Evolutionary conservation across 108 stramenopile species (phyloP), one percentile per base, ranked within the genome.

Genomic region (Nitzschia inconspicua): DNA sequence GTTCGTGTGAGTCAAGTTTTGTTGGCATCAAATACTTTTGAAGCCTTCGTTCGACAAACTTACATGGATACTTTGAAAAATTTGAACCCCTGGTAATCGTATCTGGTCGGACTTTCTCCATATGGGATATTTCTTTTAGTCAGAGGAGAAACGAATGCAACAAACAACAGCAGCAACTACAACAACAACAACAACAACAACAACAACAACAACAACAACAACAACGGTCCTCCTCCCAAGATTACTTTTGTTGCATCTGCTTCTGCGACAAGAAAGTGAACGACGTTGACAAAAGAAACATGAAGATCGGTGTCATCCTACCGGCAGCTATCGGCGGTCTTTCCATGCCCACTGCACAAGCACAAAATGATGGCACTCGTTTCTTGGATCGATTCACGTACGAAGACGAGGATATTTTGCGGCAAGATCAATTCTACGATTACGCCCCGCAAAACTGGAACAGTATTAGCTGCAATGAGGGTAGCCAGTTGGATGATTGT

Each of bases 341-440:
- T n/a, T n/a, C n/a, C n/a, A n/a, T n/a, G n/a, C n/a, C n/a, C n/a
- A n/a, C n/a, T n/a, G n/a, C n/a, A n/a, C n/a, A n/a, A n/a, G 47
- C 47, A 19, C 4, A 48, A 48, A 48, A 48, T 24, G 26, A 48
- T 22, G 10, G 19, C 20, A 48, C 47, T 14, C 47, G 26, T 23
- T 48, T 54, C 37, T 39, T 39, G 37, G 43, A 58, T 44, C 57
- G 57, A 30, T 58, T 58, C 57, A 58, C 41, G 18, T 58, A 58
- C 42, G n/a, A n/a, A n/a, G 22, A 58, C 18, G 42, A 7, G 13
- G 43, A 39, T 7, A 41, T 58, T 8, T 29, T 6, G 42, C 9
- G 57, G 13, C 16, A 22, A 9, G 57, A 58, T 22, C 57, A 57
- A 11, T 67, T 49, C 26, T 39, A 18, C 5, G 66, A 67, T 23